Percentiles rank a stretch among this genome's conserved stretches.
Conservation (phyloP, 257 asterid genomes). For the Salvia splendens region DNA sequence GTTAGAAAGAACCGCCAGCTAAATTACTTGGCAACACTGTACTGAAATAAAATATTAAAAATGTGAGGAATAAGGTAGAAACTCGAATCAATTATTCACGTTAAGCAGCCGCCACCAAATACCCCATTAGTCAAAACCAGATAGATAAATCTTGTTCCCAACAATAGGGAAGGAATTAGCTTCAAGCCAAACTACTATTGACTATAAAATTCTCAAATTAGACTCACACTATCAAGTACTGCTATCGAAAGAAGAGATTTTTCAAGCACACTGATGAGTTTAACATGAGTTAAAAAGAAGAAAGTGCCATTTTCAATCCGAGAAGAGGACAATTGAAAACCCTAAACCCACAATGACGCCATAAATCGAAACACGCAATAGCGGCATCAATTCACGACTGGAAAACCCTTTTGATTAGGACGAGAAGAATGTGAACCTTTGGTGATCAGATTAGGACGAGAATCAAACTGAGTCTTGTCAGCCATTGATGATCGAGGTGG, state of each 20-base stretch:
- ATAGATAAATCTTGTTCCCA: neutral
- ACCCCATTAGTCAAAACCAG: too few species aligned
- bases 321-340: conserved; percentile 39
- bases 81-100: too few species aligned
- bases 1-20: neutral
- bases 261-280: conserved; percentile 7
- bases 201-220: neutral
- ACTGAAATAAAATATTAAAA: too few species aligned
- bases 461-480: conserved; percentile 52
- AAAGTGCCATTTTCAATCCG: neutral
- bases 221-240: conserved; percentile 1
- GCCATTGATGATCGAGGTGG: conserved; percentile 59
- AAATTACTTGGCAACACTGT: too few species aligned
- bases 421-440: conserved; percentile 45
- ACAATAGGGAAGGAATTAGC: neutral
- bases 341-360: conserved; percentile 52
- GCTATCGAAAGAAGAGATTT: neutral
- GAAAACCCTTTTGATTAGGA: too few species aligned
- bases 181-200: neutral
- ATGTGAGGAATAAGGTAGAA: too few species aligned
- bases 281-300: conserved; percentile 3
- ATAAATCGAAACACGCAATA: conserved; percentile 10
- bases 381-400: conserved; percentile 26
- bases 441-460: conserved; percentile 60
- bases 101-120: too few species aligned